Evolutionary conservation across 2,329 filamentous ascomycete species (phyloP).

Genomic region (Chaetoscypha palmicola): DNA sequence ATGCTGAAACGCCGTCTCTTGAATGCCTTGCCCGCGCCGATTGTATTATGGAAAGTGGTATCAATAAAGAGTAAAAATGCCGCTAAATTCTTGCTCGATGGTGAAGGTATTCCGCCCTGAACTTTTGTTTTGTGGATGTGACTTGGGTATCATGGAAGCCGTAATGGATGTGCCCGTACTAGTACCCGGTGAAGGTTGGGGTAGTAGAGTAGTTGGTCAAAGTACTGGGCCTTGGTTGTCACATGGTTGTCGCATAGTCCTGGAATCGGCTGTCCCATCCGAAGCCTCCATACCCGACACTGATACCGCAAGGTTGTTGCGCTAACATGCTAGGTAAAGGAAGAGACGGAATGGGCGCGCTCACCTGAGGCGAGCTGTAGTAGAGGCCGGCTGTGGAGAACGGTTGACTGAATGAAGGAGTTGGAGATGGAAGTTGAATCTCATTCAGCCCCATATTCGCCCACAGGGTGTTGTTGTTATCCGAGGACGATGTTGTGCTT

Average conservation of each 20-base stretch:
- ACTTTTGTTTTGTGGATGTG: constrained; percentile 12
- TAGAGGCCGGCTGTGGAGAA: constrained; percentile 67
- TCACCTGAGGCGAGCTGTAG: constrained; percentile 72
- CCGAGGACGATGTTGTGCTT: constrained; percentile 61
- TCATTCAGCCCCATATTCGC: constrained; percentile 69
- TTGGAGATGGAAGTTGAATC: constrained; percentile 68
- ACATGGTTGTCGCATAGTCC: constrained; percentile 83
- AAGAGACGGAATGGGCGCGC: constrained; percentile 66
- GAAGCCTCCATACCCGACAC: constrained; percentile 68
- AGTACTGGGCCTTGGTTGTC: constrained; percentile 49
- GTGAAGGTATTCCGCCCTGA: constrained; percentile 14
- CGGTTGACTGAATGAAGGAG: constrained; percentile 73
- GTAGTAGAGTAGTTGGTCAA: constrained; percentile 39
- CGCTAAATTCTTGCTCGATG: constrained; percentile 23
- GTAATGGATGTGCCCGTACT: constrained; percentile 24
- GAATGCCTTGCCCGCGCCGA: constrained; percentile 14
- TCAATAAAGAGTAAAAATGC: constrained; percentile 27
- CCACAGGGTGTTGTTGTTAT: constrained; percentile 68
- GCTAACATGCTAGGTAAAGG: constrained; percentile 82
- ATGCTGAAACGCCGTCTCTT: constrained; percentile 26
- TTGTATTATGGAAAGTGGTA: constrained; percentile 22
- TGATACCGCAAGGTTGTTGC: constrained; percentile 74
- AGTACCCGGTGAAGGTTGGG: constrained; percentile 40
- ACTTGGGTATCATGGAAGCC: constrained; percentile 12
- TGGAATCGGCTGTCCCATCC: constrained; percentile 75